Evolutionary conservation across 2,329 filamentous ascomycete genomes (phyloP).

Genomic region (Aspergillus caelatus): DNA sequence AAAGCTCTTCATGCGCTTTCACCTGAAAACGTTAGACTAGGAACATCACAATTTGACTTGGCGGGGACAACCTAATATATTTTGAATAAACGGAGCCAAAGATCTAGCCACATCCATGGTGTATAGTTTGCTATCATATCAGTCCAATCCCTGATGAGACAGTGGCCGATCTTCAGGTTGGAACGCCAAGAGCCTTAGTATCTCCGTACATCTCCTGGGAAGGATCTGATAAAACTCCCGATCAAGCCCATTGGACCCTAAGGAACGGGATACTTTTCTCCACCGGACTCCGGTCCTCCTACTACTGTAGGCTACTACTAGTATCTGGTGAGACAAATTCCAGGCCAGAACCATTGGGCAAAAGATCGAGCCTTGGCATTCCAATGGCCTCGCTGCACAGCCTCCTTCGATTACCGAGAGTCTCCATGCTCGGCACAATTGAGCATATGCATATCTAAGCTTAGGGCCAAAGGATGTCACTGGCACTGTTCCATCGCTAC

Average conservation of each 20-base stretch:
- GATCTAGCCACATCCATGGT: not conserved
- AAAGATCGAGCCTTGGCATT: not conserved
- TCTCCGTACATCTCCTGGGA: too few species aligned
- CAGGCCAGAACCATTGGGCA: not conserved
- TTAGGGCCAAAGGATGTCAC: too few species aligned
- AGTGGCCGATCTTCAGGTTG: not conserved
- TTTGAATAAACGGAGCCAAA: too few species aligned
- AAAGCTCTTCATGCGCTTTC: not conserved
- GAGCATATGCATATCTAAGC: not conserved
- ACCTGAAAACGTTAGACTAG: not conserved
- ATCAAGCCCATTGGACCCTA: not conserved
- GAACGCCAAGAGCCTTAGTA: not conserved
- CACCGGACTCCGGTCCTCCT: conserved; percentile 5
- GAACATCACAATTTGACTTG: not conserved
- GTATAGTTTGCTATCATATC: not conserved
- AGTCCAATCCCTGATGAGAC: not conserved
- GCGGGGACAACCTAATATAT: not conserved
- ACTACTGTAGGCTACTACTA: too few species aligned
- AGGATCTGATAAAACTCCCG: not conserved
- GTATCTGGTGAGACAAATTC: not conserved
- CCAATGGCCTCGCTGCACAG: not conserved
- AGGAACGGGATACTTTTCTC: not conserved
- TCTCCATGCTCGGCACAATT: not conserved
- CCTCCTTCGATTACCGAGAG: not conserved
- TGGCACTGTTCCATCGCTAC: not conserved